phyloP scores from a whole-genome alignment of 148 eudicot genomes.

The Euryodendron excelsum region DNA sequence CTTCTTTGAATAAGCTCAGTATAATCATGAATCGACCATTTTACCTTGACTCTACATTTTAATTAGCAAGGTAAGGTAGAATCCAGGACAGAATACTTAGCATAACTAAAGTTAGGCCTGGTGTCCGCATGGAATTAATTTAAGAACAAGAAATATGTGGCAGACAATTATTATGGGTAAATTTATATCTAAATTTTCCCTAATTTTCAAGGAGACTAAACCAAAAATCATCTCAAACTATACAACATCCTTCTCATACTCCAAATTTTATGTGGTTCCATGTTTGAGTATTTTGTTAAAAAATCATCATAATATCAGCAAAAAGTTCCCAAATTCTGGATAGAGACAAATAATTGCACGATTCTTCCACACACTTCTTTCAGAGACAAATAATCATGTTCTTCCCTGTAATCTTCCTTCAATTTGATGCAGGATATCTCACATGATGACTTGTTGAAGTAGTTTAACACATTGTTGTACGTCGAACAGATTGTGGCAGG shows the following conservation, averaged over 20 bases:
- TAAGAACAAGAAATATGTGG: background rate
- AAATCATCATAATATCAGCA: background rate
- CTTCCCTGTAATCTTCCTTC: background rate
- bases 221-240: background rate
- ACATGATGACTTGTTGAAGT: no score
- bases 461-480: no score
- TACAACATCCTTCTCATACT: conserved; percentile 2
- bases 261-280: background rate
- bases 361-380: background rate
- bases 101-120: no score
- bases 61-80: background rate
- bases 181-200: background rate
- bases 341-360: no score
- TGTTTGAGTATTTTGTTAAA: background rate
- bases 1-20: background rate
- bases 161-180: background rate
- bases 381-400: no score
- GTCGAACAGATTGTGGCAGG: no score
- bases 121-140: no score
- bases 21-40: background rate
- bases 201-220: background rate
- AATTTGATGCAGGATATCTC: no score
- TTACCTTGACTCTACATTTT: background rate
- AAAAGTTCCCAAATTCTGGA: background rate
- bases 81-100: background rate